A percentile compares a stretch with the other conserved stretches of the same genome.
These are phyloP conservation scores for Neurospora sp. DNA, from an alignment of 495 filamentous ascomycete genomes.

Conservation along the genomic window DNA sequence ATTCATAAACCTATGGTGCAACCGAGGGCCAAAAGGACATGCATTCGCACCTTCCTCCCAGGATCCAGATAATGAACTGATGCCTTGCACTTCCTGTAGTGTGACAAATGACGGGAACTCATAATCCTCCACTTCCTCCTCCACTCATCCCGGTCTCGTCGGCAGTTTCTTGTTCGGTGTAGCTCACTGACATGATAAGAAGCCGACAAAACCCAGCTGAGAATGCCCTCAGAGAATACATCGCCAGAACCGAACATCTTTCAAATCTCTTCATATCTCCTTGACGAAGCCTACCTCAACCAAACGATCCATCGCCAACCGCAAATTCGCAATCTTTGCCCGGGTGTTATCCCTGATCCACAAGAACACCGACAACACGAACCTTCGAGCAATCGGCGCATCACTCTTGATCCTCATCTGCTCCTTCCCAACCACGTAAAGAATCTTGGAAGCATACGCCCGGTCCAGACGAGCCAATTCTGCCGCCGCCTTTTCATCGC, in stretches of 20 bases:
- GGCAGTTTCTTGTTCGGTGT: background rate
- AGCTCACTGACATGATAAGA: background rate
- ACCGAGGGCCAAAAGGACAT: background rate
- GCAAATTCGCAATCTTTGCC: constrained; percentile 51
- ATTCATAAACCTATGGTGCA: background rate
- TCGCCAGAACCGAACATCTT: background rate
- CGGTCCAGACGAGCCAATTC: constrained; percentile 43
- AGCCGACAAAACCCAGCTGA: background rate
- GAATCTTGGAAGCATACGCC: constrained; percentile 50
- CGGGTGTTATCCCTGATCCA: constrained; percentile 64
- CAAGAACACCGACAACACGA: constrained; percentile 47
- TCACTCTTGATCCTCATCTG: constrained; percentile 47
- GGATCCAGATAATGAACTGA: background rate
- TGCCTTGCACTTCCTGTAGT: background rate
- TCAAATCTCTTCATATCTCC: constrained; percentile 36
- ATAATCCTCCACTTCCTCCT: background rate
- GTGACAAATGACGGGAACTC: background rate
- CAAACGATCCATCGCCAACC: constrained; percentile 49
- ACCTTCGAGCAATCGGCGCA: constrained; percentile 34
- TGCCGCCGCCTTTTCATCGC: constrained; percentile 26
- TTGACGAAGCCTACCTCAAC: constrained; percentile 67
- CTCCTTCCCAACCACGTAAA: constrained; percentile 67
- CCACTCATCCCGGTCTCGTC: background rate
- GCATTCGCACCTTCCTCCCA: background rate
- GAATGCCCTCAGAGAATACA: background rate